Evolutionary conservation across 2,329 filamentous ascomycete species (phyloP), one percentile per base, ranked within the genome.

Genomic region (Aureobasidium zeae): DNA sequence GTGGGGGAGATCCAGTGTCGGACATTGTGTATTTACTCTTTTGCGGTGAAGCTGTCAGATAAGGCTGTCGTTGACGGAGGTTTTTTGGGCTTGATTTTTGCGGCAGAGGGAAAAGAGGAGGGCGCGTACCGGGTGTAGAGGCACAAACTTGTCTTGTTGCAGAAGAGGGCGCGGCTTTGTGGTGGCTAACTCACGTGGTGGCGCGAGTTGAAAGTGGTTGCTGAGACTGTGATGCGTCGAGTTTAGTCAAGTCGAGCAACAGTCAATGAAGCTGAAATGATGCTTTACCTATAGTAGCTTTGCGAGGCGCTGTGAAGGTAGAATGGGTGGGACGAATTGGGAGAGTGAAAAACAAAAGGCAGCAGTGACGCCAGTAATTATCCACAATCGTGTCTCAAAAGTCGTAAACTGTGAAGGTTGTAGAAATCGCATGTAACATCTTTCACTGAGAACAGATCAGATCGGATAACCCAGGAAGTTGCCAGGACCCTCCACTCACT

Each of bases 1-100:
- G 55, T 51, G 56, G 55, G 12, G 48, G 47, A 4, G 57, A 61
- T 17, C 61, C 64, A 56, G 62, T 60, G 50, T 71, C 67, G 29
- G 68, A 69, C 70, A 70, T 70, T 69, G 48, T 76, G 68, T 52
- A 72, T 66, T 55, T 33, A 13, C 22, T 28, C 71, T 68, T 49
- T 43, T 70, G 70, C 24, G 15, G 45, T 7, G 41, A 30, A 26
- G 30, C 48, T 28, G 39, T 34, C 21, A 26, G 21, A 30, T 22
- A 30, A 7, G 13, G 5, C 15, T 25, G 45, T n/a, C 13, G 11
- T 41, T 10, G 28, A 24, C 19, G 42, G 19, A 20, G n/a, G n/a
- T n/a, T n/a, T n/a, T n/a, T 17, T 22, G 26, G 26, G 16, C 29
- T 46, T 36, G 38, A 35, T n/a, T n/a, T n/a, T n/a, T n/a, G n/a